These are phyloP conservation scores for Aspergillus novoparasiticus DNA, from an alignment of 2,329 filamentous ascomycete genomes.

Conservation along the genomic window DNA sequence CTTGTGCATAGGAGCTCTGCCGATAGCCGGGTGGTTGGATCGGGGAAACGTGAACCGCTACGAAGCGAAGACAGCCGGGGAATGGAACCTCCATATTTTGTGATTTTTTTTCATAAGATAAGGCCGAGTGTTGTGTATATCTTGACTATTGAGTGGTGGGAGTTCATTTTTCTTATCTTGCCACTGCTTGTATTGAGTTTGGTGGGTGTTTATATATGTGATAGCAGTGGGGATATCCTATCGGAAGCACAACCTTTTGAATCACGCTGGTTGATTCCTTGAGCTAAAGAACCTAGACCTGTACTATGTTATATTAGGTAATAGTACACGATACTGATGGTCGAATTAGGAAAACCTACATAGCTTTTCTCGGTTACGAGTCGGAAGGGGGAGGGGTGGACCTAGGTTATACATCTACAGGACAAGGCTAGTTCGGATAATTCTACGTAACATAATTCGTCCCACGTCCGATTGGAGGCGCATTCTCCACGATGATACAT, in stretches of 20 bases:
- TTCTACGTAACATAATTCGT: not conserved
- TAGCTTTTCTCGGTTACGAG: not conserved
- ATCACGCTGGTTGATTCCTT: not conserved
- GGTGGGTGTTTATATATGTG: not conserved
- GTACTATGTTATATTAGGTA: not conserved
- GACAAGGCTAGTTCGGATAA: not conserved
- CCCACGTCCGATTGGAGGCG: not conserved
- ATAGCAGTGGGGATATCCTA: not conserved
- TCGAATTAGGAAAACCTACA: not conserved
- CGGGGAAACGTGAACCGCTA: not conserved
- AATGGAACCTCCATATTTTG: not conserved
- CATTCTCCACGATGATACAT: not conserved
- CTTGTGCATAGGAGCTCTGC: not conserved
- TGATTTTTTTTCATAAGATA: not conserved
- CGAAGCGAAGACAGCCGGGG: not conserved
- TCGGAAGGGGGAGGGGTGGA: not conserved
- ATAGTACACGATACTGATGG: not conserved
- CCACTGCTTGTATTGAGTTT: not conserved
- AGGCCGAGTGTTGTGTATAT: not conserved
- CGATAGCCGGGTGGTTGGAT: not conserved
- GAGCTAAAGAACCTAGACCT: not conserved
- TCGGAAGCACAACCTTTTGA: not conserved
- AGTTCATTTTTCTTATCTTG: not conserved
- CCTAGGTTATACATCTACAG: not conserved
- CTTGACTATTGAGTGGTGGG: not conserved